Percentiles rank a stretch among this genome's conserved stretches.
These are phyloP conservation scores for Trypanosoma caninum DNA, from an alignment of 208 protist genomes.

Conservation along the genomic window DNA sequence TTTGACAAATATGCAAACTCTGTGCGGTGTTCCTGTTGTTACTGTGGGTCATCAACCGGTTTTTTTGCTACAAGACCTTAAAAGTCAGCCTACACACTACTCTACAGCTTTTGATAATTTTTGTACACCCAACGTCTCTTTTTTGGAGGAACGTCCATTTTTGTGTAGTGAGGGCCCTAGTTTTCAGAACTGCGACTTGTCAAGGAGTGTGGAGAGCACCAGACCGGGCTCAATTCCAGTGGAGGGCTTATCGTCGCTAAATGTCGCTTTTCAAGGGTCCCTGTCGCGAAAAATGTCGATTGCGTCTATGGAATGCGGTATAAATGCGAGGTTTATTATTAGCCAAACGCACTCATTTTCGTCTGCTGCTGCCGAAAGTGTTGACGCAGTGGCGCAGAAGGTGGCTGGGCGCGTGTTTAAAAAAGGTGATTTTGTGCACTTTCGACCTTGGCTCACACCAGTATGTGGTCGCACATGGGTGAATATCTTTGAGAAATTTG, in stretches of 20 bases:
- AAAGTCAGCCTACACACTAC: neutral
- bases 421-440: slow-evolving; percentile 7
- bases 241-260: too few species aligned
- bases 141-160: too few species aligned
- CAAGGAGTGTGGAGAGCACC: too few species aligned
- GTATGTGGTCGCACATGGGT: slow-evolving; percentile 13
- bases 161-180: too few species aligned
- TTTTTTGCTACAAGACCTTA: neutral
- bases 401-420: neutral
- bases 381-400: slow-evolving; percentile 9
- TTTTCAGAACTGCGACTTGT: too few species aligned
- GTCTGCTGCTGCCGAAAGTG: neutral
- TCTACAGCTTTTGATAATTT: neutral
- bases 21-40: neutral
- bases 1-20: neutral
- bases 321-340: too few species aligned
- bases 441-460: slow-evolving; percentile 23
- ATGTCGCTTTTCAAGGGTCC: too few species aligned
- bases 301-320: neutral
- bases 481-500: slow-evolving; percentile 11
- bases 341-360: neutral
- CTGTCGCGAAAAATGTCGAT: neutral
- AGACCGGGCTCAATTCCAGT: neutral
- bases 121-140: neutral
- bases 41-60: neutral